Conservation (phyloP, 2,329 filamentous ascomycete genomes). For the Clarireedia paspali region DNA sequence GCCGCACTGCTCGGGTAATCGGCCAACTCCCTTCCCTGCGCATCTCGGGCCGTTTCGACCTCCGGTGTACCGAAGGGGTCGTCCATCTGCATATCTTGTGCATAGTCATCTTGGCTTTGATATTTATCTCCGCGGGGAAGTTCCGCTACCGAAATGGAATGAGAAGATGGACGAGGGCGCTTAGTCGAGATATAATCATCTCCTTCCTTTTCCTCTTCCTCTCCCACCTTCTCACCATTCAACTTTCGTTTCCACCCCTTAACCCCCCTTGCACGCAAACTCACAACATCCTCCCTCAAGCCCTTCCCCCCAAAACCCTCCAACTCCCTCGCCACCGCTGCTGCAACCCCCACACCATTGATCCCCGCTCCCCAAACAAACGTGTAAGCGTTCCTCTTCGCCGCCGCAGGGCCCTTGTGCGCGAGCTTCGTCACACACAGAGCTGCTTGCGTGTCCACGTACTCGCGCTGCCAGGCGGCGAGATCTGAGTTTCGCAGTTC, state of each 20-base stretch:
- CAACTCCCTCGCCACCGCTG: slow-evolving; percentile 32
- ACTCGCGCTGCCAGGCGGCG: slow-evolving; percentile 48
- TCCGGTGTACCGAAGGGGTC: slow-evolving; percentile 23
- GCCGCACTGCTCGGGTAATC: slow-evolving; percentile 57
- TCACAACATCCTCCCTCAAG: not conserved
- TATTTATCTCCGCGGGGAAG: slow-evolving; percentile 8
- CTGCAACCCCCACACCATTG: slow-evolving; percentile 41
- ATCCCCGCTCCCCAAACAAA: slow-evolving; percentile 53
- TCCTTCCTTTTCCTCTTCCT: not conserved
- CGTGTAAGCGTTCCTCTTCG: slow-evolving; percentile 55
- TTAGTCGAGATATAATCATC: not conserved
- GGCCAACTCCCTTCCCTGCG: slow-evolving; percentile 49
- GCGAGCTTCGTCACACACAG: slow-evolving; percentile 37
- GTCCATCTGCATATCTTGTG: slow-evolving; percentile 33
- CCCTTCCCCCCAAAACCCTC: slow-evolving; percentile 22
- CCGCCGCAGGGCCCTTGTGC: slow-evolving; percentile 35
- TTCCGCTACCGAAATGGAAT: slow-evolving; percentile 23
- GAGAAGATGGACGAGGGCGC: not conserved
- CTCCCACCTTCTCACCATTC: not conserved
- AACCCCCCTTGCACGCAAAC: no score
- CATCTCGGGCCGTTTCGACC: slow-evolving; percentile 65
- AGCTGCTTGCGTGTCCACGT: slow-evolving; percentile 51
- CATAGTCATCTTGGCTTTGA: slow-evolving; percentile 21
- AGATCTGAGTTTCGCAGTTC: slow-evolving; percentile 50
- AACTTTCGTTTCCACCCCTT: no score